phyloP scores from a whole-genome alignment of 306 rosid genomes.

The Quercus alba region DNA sequence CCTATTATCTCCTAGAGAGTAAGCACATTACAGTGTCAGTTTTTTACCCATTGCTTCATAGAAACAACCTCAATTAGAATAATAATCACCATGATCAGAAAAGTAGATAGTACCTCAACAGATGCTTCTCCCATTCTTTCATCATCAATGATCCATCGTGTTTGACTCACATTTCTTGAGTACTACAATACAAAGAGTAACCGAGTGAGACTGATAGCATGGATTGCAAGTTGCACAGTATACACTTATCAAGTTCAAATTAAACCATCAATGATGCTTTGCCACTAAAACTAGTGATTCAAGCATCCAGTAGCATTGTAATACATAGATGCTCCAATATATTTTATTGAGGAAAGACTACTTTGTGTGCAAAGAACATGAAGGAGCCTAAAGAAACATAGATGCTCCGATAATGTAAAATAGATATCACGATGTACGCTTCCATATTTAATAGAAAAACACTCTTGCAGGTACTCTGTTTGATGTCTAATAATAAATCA shows the following conservation, averaged over 20 bases:
- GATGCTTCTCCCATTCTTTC: conserved; percentile 98
- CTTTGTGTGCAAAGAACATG: too few species aligned
- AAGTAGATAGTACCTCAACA: conserved; percentile 61
- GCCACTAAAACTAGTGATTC: background rate
- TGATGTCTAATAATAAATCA: background rate
- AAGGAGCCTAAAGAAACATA: too few species aligned
- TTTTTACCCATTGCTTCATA: conserved; percentile 18
- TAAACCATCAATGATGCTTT: background rate
- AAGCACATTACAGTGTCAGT: conserved; percentile 28
- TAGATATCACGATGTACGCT: background rate
- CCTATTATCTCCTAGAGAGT: conserved; percentile 73
- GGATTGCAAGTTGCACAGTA: conserved; percentile 22
- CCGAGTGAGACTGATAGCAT: background rate
- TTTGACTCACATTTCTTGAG: conserved; percentile 95
- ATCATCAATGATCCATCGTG: conserved; percentile 89
- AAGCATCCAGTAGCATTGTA: background rate
- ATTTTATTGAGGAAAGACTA: too few species aligned
- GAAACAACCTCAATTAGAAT: conserved; percentile 5
- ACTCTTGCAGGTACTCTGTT: background rate
- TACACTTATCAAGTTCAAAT: conserved; percentile 6
- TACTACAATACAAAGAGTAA: conserved; percentile 46
- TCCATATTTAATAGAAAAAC: background rate
- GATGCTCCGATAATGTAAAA: background rate
- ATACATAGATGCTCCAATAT: background rate
- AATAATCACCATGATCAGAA: conserved; percentile 13